phyloP scores from a whole-genome alignment of 2,329 filamentous ascomycete genomes.

The Colletotrichum sp. region DNA sequence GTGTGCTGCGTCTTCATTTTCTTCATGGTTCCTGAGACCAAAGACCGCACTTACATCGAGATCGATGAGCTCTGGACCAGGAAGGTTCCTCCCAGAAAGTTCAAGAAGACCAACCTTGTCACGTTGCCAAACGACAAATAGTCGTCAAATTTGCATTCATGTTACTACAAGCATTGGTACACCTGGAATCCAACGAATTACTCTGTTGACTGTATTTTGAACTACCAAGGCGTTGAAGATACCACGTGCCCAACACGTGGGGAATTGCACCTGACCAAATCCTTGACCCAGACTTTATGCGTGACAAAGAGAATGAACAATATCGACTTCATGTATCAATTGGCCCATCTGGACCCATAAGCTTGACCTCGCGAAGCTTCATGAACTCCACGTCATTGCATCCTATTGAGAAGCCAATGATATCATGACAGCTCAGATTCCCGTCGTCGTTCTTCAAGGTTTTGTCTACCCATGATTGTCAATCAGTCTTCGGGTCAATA shows the following conservation, averaged over 20 bases:
- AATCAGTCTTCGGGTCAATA: neutral
- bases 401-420: neutral
- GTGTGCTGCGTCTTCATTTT: conserved; percentile 24
- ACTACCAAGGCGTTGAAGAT: neutral
- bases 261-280: neutral
- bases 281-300: accelerated
- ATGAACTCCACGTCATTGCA: neutral
- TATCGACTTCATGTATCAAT: neutral
- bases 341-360: neutral
- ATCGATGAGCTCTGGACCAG: conserved; percentile 24
- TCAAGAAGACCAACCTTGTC: neutral
- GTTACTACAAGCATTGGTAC: too few species aligned
- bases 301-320: neutral
- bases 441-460: neutral
- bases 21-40: conserved; percentile 25
- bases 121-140: neutral
- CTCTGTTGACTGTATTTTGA: neutral
- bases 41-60: conserved; percentile 26
- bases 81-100: neutral
- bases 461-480: neutral
- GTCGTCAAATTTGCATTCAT: too few species aligned
- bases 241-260: neutral
- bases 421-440: neutral
- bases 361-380: neutral
- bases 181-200: too few species aligned